A percentile compares a stretch with the other conserved stretches of the same genome.
These are phyloP conservation scores for Vanderwaltozyma verrucispora DNA, from an alignment of 805 yeast species.

Conservation along the genomic window DNA sequence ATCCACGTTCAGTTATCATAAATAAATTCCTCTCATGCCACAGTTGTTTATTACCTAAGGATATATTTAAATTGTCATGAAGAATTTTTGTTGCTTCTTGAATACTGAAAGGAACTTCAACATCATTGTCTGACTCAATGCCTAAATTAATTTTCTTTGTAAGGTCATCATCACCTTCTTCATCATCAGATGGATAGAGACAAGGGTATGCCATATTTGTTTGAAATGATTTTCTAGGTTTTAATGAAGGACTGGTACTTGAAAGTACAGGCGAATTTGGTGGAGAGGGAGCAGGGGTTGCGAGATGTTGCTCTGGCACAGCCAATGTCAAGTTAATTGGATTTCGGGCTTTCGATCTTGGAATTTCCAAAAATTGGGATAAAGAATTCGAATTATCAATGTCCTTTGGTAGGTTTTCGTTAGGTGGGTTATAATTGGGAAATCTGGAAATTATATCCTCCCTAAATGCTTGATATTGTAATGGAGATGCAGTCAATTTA, in stretches of 20 bases:
- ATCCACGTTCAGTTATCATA: slow-evolving; percentile 65
- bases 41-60: slow-evolving; percentile 58
- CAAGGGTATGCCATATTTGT: slow-evolving; percentile 59
- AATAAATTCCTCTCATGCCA: slow-evolving; percentile 63
- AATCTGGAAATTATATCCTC: slow-evolving; percentile 66
- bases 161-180: slow-evolving; percentile 22
- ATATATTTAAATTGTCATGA: slow-evolving; percentile 49
- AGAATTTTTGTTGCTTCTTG: slow-evolving; percentile 69
- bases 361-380: slow-evolving; percentile 49
- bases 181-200: slow-evolving; percentile 43
- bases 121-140: slow-evolving; percentile 6
- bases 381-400: slow-evolving; percentile 43
- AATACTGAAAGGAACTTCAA: slow-evolving; percentile 56
- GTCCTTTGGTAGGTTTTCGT: slow-evolving; percentile 36
- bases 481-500: slow-evolving; percentile 52
- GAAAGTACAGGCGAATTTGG: slow-evolving; percentile 39
- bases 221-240: slow-evolving; percentile 47
- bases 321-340: slow-evolving; percentile 22
- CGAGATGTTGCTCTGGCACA: slow-evolving; percentile 35
- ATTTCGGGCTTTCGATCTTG: slow-evolving; percentile 36
- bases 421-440: slow-evolving; percentile 55
- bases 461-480: slow-evolving; percentile 75
- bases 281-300: slow-evolving; percentile 87
- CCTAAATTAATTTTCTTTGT: slow-evolving; percentile 6
- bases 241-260: slow-evolving; percentile 8